phyloP scores from a whole-genome alignment of 371 early-diverging fungal species.

The Saksenaea vasiformis region DNA sequence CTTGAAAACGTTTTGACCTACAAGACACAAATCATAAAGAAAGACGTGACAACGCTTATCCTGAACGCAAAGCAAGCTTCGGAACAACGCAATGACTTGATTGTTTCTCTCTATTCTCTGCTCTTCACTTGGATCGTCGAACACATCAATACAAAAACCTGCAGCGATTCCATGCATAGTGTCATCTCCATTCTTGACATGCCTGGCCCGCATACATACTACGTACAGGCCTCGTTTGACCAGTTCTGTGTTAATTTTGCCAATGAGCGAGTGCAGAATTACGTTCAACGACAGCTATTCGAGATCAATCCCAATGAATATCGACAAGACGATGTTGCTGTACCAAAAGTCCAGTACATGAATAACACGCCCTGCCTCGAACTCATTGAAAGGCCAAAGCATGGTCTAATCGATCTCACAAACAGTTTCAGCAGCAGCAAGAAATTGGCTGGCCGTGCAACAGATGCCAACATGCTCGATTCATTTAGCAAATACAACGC shows the following conservation, averaged over 20 bases:
- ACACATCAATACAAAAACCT: conserved; percentile 26
- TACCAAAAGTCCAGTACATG: conserved; percentile 37
- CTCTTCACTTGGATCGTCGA: conserved; percentile 32
- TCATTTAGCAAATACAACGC: conserved; percentile 27
- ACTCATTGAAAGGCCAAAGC: conserved; percentile 34
- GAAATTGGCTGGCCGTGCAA: conserved; percentile 24
- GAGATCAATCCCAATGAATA: conserved; percentile 42
- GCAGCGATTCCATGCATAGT: conserved; percentile 56
- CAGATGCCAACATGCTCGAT: conserved; percentile 30
- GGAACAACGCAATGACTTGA: conserved; percentile 31
- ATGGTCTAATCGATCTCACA: conserved; percentile 52
- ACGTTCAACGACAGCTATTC: conserved; percentile 62
- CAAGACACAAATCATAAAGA: conserved; percentile 33
- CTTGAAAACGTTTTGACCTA: conserved; percentile 54
- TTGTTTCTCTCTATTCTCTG: conserved; percentile 25
- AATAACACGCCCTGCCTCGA: conserved; percentile 42
- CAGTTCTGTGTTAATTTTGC: conserved; percentile 77
- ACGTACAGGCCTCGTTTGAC: conserved; percentile 56
- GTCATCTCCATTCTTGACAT: conserved; percentile 73
- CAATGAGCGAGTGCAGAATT: conserved; percentile 74
- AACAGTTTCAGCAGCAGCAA: conserved; percentile 19
- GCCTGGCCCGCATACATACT: conserved; percentile 46
- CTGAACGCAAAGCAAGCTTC: conserved; percentile 54
- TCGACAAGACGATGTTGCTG: conserved; percentile 47
- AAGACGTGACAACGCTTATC: conserved; percentile 59